phyloP scores from a whole-genome alignment of 768 basidiomycete species.

The Tylopilus intermedius region DNA sequence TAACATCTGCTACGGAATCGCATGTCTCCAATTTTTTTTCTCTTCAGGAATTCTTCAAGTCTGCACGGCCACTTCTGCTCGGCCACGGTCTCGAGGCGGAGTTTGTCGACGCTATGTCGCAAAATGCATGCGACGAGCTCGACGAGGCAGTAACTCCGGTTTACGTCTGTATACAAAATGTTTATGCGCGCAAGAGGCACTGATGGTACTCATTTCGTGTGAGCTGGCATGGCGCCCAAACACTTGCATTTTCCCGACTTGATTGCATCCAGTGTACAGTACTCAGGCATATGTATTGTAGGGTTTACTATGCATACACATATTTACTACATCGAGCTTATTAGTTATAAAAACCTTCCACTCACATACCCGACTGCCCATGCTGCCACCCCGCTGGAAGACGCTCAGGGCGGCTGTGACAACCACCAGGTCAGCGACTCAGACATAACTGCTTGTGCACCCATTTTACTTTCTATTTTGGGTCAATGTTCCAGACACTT shows the following conservation, averaged over 20 bases:
- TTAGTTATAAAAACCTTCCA: conserved; percentile 2
- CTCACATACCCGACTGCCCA: not conserved
- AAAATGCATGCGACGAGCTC: conserved; percentile 49
- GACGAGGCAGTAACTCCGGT: conserved; percentile 40
- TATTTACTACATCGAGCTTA: conserved; percentile 3
- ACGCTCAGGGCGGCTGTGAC: not conserved
- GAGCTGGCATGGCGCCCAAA: not conserved
- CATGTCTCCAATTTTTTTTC: not conserved
- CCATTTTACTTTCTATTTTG: too few relatives aligned
- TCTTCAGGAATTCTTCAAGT: conserved; percentile 56
- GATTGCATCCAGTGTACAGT: conserved; percentile 21
- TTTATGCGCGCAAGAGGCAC: conserved; percentile 45
- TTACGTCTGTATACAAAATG: conserved; percentile 54
- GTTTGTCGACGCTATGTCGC: conserved; percentile 51
- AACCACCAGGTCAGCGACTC: not conserved
- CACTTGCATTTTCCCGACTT: conserved; percentile 1
- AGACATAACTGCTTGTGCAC: not conserved
- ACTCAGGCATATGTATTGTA: conserved; percentile 16
- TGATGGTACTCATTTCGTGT: conserved; percentile 9
- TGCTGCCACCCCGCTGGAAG: not conserved
- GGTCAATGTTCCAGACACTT: not conserved
- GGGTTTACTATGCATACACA: conserved; percentile 11
- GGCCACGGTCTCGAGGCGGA: conserved; percentile 53
- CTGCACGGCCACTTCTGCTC: conserved; percentile 64
- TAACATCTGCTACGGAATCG: not conserved